Evolutionary conservation across 495 filamentous ascomycete species (phyloP), one percentile per base, ranked within the genome.

Genomic region (Margaritispora aquatica): DNA sequence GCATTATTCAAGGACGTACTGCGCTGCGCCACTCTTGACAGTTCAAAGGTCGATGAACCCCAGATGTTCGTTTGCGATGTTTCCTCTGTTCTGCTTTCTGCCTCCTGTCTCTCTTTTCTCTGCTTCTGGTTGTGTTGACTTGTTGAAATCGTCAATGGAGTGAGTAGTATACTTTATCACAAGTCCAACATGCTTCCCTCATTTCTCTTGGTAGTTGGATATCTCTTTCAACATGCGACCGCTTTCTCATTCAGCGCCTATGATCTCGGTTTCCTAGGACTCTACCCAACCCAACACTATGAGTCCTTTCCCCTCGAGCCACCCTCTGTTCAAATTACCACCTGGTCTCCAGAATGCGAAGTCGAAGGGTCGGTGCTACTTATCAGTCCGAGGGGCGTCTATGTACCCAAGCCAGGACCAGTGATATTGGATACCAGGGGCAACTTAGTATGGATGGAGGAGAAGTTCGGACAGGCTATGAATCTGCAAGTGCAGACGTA

Each of bases 341-440:
- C 64, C 13, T 63, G 65, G 46, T 68, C 69, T 52, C 41, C 54
- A 10, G 59, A 63, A 17, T 77, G 72, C 54, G 55, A 72, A 11
- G 71, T 74, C 59, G 70, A 67, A 17, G 57, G 64, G 22, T 44
- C 38, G 15, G 38, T 44, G 17, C 73, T 73, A 13, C 62, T 80
- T 4, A 65, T 80, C 26, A 68, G 71, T 19, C 74, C 74, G 7
- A 70, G 75, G 26, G 77, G 77, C 0, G 55, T 55, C 15, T 63
- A 66, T n/a, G 74, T 76, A 0, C 64, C 44, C 15, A 66, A 68
- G 2, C 59, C 71, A 2, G 74, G 75, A 27, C 72, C 76, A n/a
- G 75, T 74, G 69, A 76, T 79, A 26, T 51, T 79, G 10, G 76
- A 78, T 60, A 57, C 67, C 23, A 62, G 73, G 31, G 76, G 76